Base-by-base conservation (phyloP, 1,284 basidiomycete genomes). In the Papiliotrema terrestris region DNA sequence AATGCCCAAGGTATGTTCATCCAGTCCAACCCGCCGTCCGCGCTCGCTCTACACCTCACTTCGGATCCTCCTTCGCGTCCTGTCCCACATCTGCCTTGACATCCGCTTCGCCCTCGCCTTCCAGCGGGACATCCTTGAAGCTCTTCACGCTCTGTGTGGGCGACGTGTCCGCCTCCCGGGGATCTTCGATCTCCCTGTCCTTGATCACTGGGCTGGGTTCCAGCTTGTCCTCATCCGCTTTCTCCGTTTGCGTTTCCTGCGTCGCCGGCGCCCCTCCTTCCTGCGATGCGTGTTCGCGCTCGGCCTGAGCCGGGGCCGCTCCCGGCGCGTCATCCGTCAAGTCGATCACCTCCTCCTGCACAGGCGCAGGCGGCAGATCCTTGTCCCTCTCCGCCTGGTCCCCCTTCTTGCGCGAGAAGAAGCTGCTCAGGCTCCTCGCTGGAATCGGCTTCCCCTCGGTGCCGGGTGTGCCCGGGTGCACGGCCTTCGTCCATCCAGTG, bases 401-500 rank as follows among this genome's bases (percentile, higher is more conserved):
- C 8, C 29, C 45, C 38, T 48, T 49, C 35, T 49, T 52, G 19
- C 63, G 45, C 15, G 59, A 62, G 59, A 68, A 71, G 55, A 71
- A 67, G 25, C 49, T 60, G 14, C 62, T 65, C 6, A 69, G 45
- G 19, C 58, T 64, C 23, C 63, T 49, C 29, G 49, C 22, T 39
- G 57, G 39, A 23, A 53, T 46, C 22, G 51, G 26, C n/a, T 45
- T 45, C 15, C 35, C 36, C 15, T 53, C 49, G 32, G 46, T 29
- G 22, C 52, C 39, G 2, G 59, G 55, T 32, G 59, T 53, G 20
- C 61, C 62, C 17, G 63, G 49, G 8, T 54, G 53, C 8, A 67
- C 66, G 17, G 54, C 56, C 50, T 68, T 73, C 23, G 67, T 71
- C 70, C 69, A 74, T 25, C 60, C 63, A 2, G 50, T 55, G 29